Evolutionary conservation across 306 rosid species (phyloP).

Genomic region (Casuarina cunninghamiana): DNA sequence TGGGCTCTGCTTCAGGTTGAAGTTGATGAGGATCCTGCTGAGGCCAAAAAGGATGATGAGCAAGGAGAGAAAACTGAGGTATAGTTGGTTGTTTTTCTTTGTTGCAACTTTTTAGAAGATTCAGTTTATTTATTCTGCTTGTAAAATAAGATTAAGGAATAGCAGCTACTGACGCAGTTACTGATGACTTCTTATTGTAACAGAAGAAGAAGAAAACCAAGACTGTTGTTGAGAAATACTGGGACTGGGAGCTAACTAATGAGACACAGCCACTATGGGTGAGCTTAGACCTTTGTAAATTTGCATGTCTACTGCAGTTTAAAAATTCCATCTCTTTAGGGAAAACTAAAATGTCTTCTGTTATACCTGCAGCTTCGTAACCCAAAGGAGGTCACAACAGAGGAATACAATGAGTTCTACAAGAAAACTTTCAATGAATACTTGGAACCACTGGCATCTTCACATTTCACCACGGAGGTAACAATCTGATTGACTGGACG

Average conservation of each 20-base stretch:
- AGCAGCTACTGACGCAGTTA: conserved; percentile 18
- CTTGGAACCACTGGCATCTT: conserved; percentile 89
- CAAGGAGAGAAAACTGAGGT: conserved; percentile 83
- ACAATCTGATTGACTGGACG: neutral
- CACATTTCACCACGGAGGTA: conserved; percentile 97
- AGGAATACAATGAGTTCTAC: conserved; percentile 95
- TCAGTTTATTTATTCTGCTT: neutral
- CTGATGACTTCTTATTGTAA: conserved; percentile 21
- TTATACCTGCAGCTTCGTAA: conserved; percentile 78
- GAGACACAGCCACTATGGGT: conserved; percentile 99
- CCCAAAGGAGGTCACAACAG: conserved; percentile 82
- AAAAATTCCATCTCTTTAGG: conserved; percentile 2
- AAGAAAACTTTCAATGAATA: conserved; percentile 83
- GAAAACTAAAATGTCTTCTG: conserved; percentile 18
- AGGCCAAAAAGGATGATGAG: conserved; percentile 52
- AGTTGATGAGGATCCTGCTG: conserved; percentile 87
- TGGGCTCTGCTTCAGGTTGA: conserved; percentile 61
- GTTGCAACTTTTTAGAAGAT: neutral
- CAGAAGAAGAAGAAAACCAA: conserved; percentile 93
- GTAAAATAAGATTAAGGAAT: conserved; percentile 2
- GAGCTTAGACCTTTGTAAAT: conserved; percentile 29
- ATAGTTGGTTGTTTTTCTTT: conserved; percentile 13
- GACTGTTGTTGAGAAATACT: conserved; percentile 86
- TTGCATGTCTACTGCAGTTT: conserved; percentile 1
- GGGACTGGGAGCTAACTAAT: conserved; percentile 97